Conservation (phyloP, 1,139 yeast genomes). For the Ashbya aceris region DNA sequence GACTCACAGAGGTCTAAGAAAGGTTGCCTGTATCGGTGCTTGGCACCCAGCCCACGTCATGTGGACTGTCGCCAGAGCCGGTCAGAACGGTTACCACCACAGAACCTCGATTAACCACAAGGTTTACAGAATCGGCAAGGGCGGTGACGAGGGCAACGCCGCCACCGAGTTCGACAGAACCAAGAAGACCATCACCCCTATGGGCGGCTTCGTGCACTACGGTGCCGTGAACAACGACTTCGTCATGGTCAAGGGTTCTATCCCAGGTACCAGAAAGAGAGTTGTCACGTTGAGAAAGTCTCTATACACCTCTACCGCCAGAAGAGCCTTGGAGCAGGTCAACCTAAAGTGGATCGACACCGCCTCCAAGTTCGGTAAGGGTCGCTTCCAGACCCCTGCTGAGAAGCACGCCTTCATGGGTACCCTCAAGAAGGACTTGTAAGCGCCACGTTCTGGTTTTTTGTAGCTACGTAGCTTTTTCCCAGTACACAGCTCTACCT, state of each 20-base stretch:
- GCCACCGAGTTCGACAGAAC: conserved; percentile 98
- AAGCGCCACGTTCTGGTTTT: conserved; percentile 13
- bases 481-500: conserved; percentile 1
- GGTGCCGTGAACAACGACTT: conserved; percentile 97
- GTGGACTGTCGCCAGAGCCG: conserved; percentile 99
- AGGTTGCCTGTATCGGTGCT: conserved; percentile 99
- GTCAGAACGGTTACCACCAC: conserved; percentile 99
- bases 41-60: conserved; percentile 99
- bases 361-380: conserved; percentile 99
- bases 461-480: conserved; percentile 5
- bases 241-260: conserved; percentile 95
- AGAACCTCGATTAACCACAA: conserved; percentile 99
- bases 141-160: conserved; percentile 87
- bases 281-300: conserved; percentile 98
- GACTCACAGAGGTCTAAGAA: conserved; percentile 99
- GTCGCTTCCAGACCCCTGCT: conserved; percentile 99
- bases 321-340: conserved; percentile 95
- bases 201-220: conserved; percentile 99
- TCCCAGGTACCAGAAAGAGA: conserved; percentile 99
- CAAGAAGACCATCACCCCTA: conserved; percentile 97
- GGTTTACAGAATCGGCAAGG: conserved; percentile 98
- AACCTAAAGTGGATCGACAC: conserved; percentile 99
- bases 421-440: conserved; percentile 93
- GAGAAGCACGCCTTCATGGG: conserved; percentile 99
- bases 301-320: conserved; percentile 93